Percentiles rank a stretch among this genome's conserved stretches.
Evolutionary conservation across 2,329 filamentous ascomycete species (phyloP).

Genomic region (Penicillium sp.): DNA sequence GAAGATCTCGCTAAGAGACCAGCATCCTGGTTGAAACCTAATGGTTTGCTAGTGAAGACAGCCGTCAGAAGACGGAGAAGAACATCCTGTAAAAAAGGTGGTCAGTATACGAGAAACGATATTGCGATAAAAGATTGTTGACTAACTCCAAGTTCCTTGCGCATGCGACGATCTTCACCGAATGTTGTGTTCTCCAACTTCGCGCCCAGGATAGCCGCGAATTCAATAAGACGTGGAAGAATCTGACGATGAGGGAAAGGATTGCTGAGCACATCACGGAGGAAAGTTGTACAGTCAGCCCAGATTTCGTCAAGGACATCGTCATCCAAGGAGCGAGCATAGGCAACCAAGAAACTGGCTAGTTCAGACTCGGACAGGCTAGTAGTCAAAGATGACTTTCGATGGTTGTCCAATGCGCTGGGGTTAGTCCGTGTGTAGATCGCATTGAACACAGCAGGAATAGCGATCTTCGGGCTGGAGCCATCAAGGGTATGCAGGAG

Average conservation of each 20-base stretch:
- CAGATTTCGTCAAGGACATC: conserved; percentile 99
- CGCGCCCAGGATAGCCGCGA: conserved; percentile 83
- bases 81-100: conserved; percentile 63
- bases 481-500: conserved; percentile 89
- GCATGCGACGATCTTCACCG: conserved; percentile 89
- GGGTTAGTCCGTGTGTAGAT: conserved; percentile 95
- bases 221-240: conserved; percentile 80
- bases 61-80: conserved; percentile 85
- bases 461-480: conserved; percentile 84
- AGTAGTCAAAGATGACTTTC: conserved; percentile 86
- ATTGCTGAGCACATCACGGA: conserved; percentile 86
- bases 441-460: conserved; percentile 92
- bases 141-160: conserved; percentile 80
- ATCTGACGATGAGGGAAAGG: conserved; percentile 94
- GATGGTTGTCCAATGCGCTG: conserved; percentile 70
- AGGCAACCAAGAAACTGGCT: conserved; percentile 85
- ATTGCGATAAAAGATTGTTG: neutral
- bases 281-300: conserved; percentile 87
- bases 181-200: conserved; percentile 99
- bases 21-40: conserved; percentile 66
- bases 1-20: conserved; percentile 40
- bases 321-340: conserved; percentile 86
- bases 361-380: conserved; percentile 80
- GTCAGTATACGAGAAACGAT: conserved; percentile 20
- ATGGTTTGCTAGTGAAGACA: conserved; percentile 87